phyloP scores from a whole-genome alignment of 805 yeast genomes.

The Pachysolen tannophilus region DNA sequence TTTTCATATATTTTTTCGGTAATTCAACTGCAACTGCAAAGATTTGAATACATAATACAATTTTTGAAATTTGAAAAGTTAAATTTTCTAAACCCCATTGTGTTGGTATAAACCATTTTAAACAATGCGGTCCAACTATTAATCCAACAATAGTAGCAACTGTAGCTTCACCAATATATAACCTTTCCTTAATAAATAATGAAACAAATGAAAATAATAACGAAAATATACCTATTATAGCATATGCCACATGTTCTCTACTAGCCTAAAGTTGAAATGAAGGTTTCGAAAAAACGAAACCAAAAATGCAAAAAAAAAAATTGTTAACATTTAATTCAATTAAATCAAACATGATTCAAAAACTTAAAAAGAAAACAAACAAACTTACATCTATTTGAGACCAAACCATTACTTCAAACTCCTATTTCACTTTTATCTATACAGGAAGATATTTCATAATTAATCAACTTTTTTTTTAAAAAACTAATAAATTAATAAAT shows the following conservation, averaged over 20 bases:
- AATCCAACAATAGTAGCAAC: constrained; percentile 58
- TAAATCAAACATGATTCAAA: too few relatives aligned
- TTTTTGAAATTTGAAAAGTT: constrained; percentile 51
- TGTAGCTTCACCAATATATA: constrained; percentile 60
- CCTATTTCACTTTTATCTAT: too few relatives aligned
- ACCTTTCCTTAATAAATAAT: constrained; percentile 46
- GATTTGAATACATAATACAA: constrained; percentile 63
- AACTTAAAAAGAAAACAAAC: too few relatives aligned
- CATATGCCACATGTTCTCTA: constrained; percentile 34
- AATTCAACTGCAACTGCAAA: constrained; percentile 68
- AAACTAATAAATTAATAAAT: too few relatives aligned
- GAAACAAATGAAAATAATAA: constrained; percentile 52
- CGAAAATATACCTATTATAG: constrained; percentile 55
- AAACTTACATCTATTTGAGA: constrained; percentile 6
- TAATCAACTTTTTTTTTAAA: too few relatives aligned
- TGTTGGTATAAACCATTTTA: constrained; percentile 48
- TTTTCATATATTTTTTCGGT: constrained; percentile 57
- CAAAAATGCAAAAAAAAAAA: too few relatives aligned
- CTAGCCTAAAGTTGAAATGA: constrained; percentile 15
- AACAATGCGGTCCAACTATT: constrained; percentile 51
- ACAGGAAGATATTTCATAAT: too few relatives aligned
- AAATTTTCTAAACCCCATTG: constrained; percentile 51
- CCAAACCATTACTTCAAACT: constrained; percentile 10
- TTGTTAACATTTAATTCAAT: too few relatives aligned
- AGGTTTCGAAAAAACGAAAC: too few relatives aligned